Evolutionary conservation across 1,284 basidiomycete species (phyloP), one percentile per base, ranked within the genome.

Genomic region (Malassezia obtusa): DNA sequence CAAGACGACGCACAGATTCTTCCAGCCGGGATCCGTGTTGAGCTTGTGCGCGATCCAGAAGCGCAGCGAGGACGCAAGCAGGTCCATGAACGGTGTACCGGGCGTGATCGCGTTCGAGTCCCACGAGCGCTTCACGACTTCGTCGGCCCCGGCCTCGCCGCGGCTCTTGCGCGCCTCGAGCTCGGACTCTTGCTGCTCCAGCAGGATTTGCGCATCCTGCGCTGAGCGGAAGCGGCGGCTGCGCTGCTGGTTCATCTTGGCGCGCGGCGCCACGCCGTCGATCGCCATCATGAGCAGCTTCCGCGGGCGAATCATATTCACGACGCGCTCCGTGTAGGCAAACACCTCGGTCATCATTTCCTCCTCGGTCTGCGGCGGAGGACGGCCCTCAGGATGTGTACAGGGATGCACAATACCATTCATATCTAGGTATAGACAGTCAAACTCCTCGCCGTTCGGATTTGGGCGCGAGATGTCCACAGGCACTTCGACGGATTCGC

Each of bases 311-410:
- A 95, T 77, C 92, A 98, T 96, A 75, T 90, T 89, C 41, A 99
- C 89, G 24, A 99, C 87, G 43, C 94, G 82, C 72, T 96, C 91
- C 0, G 94, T 99, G 78, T 99, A 98, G 48, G 81, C 83, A 78
- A 99, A 96, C 38, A 99, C 82, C 75, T 96, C 94, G 21, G 88
- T 72, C 94, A 99, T 98, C 94, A 99, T 99, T 54, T 96, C 91
- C 73, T 90, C 88, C 75, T 99, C 94, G 2, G 90, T 95, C 75
- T 94, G 87, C 0, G 94, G 94, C 1, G 94, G 84, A 1, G 69
- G 68, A 57, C 87, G 89, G 66, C 90, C 91, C 75, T 96, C 92
- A 0, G 92, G 92, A 75, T 96, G 92, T 0, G 92, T 96, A 82
- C 92, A 96, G 6, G 92, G 92, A 77, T 98, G 92, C 22, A 96